These are phyloP conservation scores for Durusdinium trenchii DNA, from an alignment of 73 alveolate genomes.

Conservation along the genomic window DNA sequence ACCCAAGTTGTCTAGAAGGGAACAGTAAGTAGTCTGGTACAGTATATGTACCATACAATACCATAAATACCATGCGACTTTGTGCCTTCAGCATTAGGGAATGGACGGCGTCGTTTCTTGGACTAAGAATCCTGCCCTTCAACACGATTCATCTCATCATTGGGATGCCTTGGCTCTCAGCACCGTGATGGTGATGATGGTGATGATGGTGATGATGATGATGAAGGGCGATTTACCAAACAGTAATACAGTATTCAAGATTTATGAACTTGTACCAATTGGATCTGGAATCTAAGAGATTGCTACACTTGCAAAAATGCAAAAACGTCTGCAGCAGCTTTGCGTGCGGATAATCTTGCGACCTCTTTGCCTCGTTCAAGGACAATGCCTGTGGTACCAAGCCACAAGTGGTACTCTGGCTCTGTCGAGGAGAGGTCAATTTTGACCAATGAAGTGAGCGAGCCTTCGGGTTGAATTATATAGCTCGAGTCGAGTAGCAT, in stretches of 20 bases:
- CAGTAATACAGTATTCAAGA: background rate
- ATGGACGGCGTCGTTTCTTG: no score
- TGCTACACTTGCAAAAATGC: no score
- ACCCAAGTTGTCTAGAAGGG: no score
- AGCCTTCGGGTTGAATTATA: background rate
- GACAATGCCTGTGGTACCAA: background rate
- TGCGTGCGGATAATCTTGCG: no score
- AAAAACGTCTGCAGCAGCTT: no score
- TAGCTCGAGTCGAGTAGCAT: background rate
- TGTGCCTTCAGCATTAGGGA: no score
- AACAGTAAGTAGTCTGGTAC: no score
- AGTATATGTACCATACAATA: no score
- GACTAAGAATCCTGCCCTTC: constrained; percentile 73
- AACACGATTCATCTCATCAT: constrained; percentile 86
- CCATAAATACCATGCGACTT: no score
- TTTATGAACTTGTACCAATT: no score
- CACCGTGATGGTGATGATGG: background rate
- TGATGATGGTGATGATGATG: background rate
- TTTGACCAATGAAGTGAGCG: constrained; percentile 72
- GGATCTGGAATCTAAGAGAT: no score
- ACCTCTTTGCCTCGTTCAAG: background rate
- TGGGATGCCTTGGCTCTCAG: constrained; percentile 67
- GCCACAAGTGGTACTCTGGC: constrained; percentile 73
- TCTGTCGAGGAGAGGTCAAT: constrained; percentile 78
- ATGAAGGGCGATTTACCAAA: background rate